phyloP scores from a whole-genome alignment of 2,329 filamentous ascomycete species.

The Nannizzia gypsea region DNA sequence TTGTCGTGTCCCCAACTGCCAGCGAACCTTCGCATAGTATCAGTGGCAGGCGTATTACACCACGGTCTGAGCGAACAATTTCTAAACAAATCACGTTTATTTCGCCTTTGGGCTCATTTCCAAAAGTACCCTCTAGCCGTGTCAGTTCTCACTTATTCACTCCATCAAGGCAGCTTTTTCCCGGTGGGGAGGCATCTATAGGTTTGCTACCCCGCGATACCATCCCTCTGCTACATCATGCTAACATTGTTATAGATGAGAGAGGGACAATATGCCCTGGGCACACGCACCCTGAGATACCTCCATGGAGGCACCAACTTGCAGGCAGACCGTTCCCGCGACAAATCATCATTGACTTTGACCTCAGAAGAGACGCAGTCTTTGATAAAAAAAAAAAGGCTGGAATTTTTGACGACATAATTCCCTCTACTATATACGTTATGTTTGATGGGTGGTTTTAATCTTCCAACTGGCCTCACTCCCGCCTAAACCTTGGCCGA shows the following conservation, averaged over 20 bases:
- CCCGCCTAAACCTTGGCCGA: slow-evolving; percentile 15
- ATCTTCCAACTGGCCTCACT: not conserved
- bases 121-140: not conserved
- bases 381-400: slow-evolving; percentile 3
- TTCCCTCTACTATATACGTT: slow-evolving; percentile 1
- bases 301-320: not conserved
- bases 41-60: not conserved
- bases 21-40: not conserved
- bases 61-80: not conserved
- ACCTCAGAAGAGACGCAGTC: not conserved
- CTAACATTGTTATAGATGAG: not conserved
- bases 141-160: not conserved
- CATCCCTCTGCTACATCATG: not conserved
- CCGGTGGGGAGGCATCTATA: not conserved
- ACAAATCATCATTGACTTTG: slow-evolving; percentile 6
- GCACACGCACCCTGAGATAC: not conserved
- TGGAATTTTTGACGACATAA: not conserved
- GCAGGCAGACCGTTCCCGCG: not conserved
- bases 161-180: not conserved
- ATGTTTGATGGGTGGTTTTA: slow-evolving; percentile 4
- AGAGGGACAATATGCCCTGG: not conserved
- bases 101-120: not conserved
- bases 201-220: not conserved
- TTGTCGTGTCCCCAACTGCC: not conserved
- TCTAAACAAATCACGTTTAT: not conserved